phyloP scores from a whole-genome alignment of 2,329 filamentous ascomycete species.

The Chrysoporthe austroafricana region DNA sequence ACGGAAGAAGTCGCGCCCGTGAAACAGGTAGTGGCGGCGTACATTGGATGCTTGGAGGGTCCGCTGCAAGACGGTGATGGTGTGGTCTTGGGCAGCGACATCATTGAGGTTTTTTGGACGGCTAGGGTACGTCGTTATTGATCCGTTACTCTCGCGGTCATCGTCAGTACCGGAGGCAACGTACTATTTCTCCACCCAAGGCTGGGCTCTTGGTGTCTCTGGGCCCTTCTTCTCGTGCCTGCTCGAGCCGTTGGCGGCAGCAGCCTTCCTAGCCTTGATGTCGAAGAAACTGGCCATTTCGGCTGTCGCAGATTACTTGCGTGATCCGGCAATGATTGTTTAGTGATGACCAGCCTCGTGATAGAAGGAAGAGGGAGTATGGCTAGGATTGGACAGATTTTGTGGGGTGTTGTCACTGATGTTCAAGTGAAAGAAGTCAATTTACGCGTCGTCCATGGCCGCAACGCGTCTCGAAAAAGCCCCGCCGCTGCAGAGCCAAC shows the following conservation, averaged over 20 bases:
- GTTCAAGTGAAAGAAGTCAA: conserved; percentile 32
- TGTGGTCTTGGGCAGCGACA: conserved; percentile 97
- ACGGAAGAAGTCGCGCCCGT: not conserved
- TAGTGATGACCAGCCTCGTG: too few species aligned
- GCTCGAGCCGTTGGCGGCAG: conserved; percentile 66
- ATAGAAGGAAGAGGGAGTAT: not conserved
- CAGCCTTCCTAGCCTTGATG: conserved; percentile 85
- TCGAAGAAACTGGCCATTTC: conserved; percentile 92
- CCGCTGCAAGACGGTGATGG: conserved; percentile 86
- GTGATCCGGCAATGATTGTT: not conserved
- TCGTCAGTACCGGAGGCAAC: conserved; percentile 31
- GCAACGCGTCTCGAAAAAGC: conserved; percentile 21
- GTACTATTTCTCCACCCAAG: conserved; percentile 99
- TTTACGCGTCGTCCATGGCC: conserved; percentile 23
- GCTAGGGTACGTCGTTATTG: conserved; percentile 51
- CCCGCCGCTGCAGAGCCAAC: not conserved
- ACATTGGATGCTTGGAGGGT: conserved; percentile 95
- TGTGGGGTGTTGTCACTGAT: conserved; percentile 4
- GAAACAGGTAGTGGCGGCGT: conserved; percentile 31
- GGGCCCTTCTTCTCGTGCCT: conserved; percentile 66
- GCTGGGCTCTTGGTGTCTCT: conserved; percentile 72
- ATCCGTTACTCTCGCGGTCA: not conserved
- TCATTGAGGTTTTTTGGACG: conserved; percentile 92
- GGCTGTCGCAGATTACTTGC: not conserved
- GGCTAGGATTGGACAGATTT: not conserved